These are phyloP conservation scores for Liriodendron chinense DNA, from an alignment of 164 flowering plant genomes.

Conservation along the genomic window DNA sequence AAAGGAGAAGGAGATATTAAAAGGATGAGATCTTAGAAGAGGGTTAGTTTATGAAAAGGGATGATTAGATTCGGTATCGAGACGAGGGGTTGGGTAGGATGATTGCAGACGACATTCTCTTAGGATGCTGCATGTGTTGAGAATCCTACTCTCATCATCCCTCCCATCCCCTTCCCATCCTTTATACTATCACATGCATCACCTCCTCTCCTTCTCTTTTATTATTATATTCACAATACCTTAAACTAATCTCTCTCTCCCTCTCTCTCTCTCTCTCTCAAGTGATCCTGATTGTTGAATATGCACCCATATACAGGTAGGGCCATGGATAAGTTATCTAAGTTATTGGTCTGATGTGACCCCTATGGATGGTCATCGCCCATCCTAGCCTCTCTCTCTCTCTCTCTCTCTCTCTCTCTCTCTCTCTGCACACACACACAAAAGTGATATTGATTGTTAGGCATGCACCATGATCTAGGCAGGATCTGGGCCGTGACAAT, in stretches of 20 bases:
- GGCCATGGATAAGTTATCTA: no score
- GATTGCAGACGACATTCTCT: slow-evolving; percentile 50
- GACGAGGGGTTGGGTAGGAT: slow-evolving; percentile 38
- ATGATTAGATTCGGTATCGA: slow-evolving; percentile 49
- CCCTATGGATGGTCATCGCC: no score
- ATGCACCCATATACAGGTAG: no score
- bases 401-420: no score
- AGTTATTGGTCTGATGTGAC: no score
- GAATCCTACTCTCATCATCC: slow-evolving; percentile 47
- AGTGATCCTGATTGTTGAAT: no score
- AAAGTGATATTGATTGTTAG: no score
- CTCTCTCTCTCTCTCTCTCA: neutral
- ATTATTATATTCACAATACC: slow-evolving; percentile 11
- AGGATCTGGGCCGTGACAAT: no score
- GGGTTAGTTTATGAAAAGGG: slow-evolving; percentile 13
- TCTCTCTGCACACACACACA: no score
- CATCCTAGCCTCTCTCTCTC: no score
- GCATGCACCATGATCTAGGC: no score
- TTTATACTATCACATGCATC: slow-evolving; percentile 11
- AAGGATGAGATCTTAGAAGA: slow-evolving; percentile 8
- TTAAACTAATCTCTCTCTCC: slow-evolving; percentile 15
- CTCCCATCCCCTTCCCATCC: slow-evolving; percentile 29
- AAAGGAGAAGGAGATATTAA: slow-evolving; percentile 9
- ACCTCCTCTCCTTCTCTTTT: slow-evolving; percentile 4
- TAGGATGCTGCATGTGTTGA: slow-evolving; percentile 51